These are phyloP conservation scores for Myxozyma melibiosi DNA, from an alignment of 805 yeast species.

Conservation along the genomic window DNA sequence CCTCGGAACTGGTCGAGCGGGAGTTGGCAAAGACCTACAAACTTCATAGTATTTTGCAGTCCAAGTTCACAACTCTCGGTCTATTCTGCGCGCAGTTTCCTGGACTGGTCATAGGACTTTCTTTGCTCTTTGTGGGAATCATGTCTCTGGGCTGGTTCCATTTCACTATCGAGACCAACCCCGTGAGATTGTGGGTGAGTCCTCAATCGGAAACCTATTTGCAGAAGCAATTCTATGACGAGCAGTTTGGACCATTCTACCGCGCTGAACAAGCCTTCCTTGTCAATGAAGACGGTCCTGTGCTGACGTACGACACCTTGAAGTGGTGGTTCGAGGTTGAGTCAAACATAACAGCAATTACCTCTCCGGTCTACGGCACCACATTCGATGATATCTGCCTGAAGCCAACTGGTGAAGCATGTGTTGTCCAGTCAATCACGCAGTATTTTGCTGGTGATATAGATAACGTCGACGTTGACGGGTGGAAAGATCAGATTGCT, in stretches of 20 bases:
- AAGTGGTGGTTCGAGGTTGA: slow-evolving; percentile 93
- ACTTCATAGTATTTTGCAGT: slow-evolving; percentile 53
- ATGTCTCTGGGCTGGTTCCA: slow-evolving; percentile 56
- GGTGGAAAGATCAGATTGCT: slow-evolving; percentile 60
- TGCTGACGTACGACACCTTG: slow-evolving; percentile 67
- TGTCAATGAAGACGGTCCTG: slow-evolving; percentile 66
- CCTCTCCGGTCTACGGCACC: slow-evolving; percentile 37
- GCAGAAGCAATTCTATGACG: slow-evolving; percentile 71
- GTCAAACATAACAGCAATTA: slow-evolving; percentile 48
- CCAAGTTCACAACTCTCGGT: slow-evolving; percentile 55
- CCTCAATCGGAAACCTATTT: slow-evolving; percentile 67
- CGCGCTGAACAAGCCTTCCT: slow-evolving; percentile 82
- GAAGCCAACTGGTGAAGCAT: slow-evolving; percentile 75
- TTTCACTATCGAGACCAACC: slow-evolving; percentile 71
- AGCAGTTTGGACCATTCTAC: slow-evolving; percentile 87
- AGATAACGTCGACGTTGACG: slow-evolving; percentile 48
- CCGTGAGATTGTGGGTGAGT: slow-evolving; percentile 88
- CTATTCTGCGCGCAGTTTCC: slow-evolving; percentile 65
- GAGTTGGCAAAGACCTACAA: slow-evolving; percentile 45
- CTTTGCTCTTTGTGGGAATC: slow-evolving; percentile 48
- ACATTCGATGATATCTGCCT: slow-evolving; percentile 72
- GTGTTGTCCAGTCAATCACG: slow-evolving; percentile 85
- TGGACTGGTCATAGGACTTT: slow-evolving; percentile 49
- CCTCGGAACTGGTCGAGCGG: slow-evolving; percentile 36
- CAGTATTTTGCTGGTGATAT: slow-evolving; percentile 80